Base-by-base conservation (phyloP, 345 rosid genomes). In the Bruguiera sexangula region DNA sequence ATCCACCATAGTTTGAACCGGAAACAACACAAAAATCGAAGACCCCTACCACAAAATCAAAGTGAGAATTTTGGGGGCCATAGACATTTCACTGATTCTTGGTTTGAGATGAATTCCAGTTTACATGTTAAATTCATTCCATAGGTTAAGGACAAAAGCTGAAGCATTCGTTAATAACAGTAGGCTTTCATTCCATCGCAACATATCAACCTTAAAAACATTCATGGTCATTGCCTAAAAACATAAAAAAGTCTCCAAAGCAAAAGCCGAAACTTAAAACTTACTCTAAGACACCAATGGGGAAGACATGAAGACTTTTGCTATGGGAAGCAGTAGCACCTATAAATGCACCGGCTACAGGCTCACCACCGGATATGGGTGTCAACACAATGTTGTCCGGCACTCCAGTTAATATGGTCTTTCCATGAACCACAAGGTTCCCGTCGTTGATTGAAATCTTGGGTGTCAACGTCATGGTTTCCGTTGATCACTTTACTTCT, bases 1-100 rank as follows among this genome's bases (percentile, higher is more conserved):
- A 95, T 95, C 99, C 99, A 95, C 99, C 99, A 92, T 67, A 95
- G 79, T 69, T 95, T 95, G 85, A 95, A 95, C 20, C 99, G 93
- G 87, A 95, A 95, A 66, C 86, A 88, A 53, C 98, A 88, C 91
- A 92, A 65, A 55, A 92, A 90, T 15, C 89, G 90, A 34, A 87
- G 87, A 76, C 83, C 96, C 86, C 99, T 95, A 81, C 51, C n/a
- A 70, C 20, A 70, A 66, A 68, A 78, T 48, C 6, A 32, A 29
- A 27, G 27, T 43, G 50, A 37, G 31, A 64, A 6, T 51, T 29
- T 7, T 19, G 7, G 46, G 16, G 9, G 20, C 56, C 57, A 53
- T 53, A 19, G 5, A 19, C 22, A 53, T 20, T 5, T 22, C 57
- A 6, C 24, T 19, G 9, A 53, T 53, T 37, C 11, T 37, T 37